A percentile compares a stretch with the other conserved stretches of the same genome.
These are phyloP conservation scores for Blastobotrys malaysiensis DNA, from an alignment of 1,139 yeast species.

Conservation along the genomic window DNA sequence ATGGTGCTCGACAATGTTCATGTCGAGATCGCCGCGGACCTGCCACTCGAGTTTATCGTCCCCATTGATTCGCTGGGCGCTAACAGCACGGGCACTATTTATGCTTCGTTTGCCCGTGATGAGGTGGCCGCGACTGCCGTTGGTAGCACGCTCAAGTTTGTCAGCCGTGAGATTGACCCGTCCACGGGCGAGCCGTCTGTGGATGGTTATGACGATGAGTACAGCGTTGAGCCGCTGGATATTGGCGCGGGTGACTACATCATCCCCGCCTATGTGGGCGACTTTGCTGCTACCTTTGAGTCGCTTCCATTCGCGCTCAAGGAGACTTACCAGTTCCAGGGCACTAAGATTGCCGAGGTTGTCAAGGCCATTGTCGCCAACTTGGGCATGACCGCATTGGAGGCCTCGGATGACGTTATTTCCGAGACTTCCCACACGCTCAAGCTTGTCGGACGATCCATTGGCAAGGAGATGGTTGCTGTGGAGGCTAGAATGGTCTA, in stretches of 20 bases:
- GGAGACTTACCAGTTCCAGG: slow-evolving; percentile 54
- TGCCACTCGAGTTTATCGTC: slow-evolving; percentile 61
- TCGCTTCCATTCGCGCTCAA: slow-evolving; percentile 52
- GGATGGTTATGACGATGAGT: slow-evolving; percentile 91
- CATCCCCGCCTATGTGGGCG: slow-evolving; percentile 69
- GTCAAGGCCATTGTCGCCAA: slow-evolving; percentile 40
- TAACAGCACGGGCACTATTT: slow-evolving; percentile 65
- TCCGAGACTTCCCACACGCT: slow-evolving; percentile 59
- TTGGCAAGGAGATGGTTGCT: slow-evolving; percentile 67
- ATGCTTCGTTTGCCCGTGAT: slow-evolving; percentile 63
- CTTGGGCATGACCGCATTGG: slow-evolving; percentile 66
- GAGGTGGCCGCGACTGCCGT: slow-evolving; percentile 47
- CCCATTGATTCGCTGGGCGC: slow-evolving; percentile 73
- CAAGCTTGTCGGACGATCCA: slow-evolving; percentile 78
- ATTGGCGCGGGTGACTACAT: slow-evolving; percentile 79
- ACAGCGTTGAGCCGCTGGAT: slow-evolving; percentile 78
- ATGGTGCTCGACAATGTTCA: slow-evolving; percentile 73
- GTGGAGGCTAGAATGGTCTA: slow-evolving; percentile 66
- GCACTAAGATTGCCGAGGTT: slow-evolving; percentile 43
- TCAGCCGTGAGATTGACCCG: slow-evolving; percentile 75
- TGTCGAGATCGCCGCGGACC: slow-evolving; percentile 54
- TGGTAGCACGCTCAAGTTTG: slow-evolving; percentile 66
- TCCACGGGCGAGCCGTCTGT: slow-evolving; percentile 67
- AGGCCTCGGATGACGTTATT: slow-evolving; percentile 65
- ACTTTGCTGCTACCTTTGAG: slow-evolving; percentile 71